Conservation (phyloP, 2,329 filamentous ascomycete genomes). For the Hypomyces rosellus region DNA sequence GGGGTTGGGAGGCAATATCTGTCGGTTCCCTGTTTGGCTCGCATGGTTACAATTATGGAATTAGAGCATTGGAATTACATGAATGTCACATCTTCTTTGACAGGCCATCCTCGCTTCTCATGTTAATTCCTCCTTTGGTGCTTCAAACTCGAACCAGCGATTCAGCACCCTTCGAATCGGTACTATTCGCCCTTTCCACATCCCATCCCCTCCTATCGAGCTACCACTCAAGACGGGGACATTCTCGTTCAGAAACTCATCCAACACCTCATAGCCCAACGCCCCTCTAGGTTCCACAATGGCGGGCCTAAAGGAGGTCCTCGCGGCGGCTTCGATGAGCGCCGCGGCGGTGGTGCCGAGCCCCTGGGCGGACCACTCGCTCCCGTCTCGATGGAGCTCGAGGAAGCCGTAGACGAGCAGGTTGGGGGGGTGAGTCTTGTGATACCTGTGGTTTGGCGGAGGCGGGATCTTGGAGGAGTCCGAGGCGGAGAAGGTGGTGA, state of each 20-base stretch:
- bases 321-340: slow-evolving; percentile 54
- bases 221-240: slow-evolving; percentile 59
- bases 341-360: slow-evolving; percentile 56
- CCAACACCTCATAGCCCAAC: slow-evolving; percentile 24
- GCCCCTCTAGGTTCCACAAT: slow-evolving; percentile 39
- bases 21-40: not conserved
- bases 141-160: slow-evolving; percentile 53
- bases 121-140: not conserved
- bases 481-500: slow-evolving; percentile 48
- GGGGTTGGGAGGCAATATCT: slow-evolving; percentile 10
- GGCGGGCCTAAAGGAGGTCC: slow-evolving; percentile 37
- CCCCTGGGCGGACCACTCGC: slow-evolving; percentile 71
- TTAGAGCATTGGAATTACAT: not conserved
- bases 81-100: too few species aligned
- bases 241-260: slow-evolving; percentile 40
- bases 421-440: not conserved
- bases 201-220: slow-evolving; percentile 42
- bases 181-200: slow-evolving; percentile 54
- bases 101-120: too few species aligned
- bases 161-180: slow-evolving; percentile 50
- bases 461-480: slow-evolving; percentile 32
- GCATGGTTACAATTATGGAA: too few species aligned
- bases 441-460: slow-evolving; percentile 26
- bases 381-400: slow-evolving; percentile 58
- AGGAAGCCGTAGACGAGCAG: slow-evolving; percentile 62